phyloP scores from a whole-genome alignment of 495 filamentous ascomycete species.

The Beverwykella pulmonaria region DNA sequence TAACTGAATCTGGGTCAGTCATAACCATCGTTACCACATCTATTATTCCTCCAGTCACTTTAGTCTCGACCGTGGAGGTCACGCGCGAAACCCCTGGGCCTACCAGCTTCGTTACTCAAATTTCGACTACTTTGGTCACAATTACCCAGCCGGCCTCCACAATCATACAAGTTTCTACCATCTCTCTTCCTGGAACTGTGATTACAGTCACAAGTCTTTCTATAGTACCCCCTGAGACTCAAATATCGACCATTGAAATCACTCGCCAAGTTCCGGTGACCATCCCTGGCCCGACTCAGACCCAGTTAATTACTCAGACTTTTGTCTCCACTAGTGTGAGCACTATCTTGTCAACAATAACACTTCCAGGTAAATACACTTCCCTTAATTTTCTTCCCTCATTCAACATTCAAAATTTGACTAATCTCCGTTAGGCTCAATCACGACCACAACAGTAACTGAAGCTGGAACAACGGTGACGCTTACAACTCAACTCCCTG shows the following conservation, averaged over 20 bases:
- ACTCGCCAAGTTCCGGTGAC: slow-evolving; percentile 14
- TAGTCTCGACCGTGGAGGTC: background rate
- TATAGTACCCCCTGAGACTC: background rate
- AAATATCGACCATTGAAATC: background rate
- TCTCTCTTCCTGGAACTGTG: background rate
- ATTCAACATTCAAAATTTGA: too few species aligned
- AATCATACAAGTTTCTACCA: background rate
- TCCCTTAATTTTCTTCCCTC: too few species aligned
- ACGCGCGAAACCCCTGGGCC: slow-evolving; percentile 6
- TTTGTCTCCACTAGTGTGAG: slow-evolving; percentile 7
- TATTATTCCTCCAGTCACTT: background rate
- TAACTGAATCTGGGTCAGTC: background rate
- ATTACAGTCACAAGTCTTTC: background rate
- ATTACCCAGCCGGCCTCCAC: slow-evolving; percentile 1
- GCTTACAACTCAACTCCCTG: slow-evolving; percentile 15
- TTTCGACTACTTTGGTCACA: background rate
- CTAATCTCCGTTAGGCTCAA: background rate
- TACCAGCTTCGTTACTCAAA: background rate
- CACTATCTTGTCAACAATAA: slow-evolving; percentile 3
- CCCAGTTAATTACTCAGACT: slow-evolving; percentile 4
- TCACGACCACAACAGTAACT: slow-evolving; percentile 15
- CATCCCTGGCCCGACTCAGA: slow-evolving; percentile 10
- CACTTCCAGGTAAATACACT: background rate
- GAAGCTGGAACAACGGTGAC: slow-evolving; percentile 7
- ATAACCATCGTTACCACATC: background rate